Percentiles rank a stretch among this genome's conserved stretches.
These are phyloP conservation scores for Malus hybrid DNA, from an alignment of 331 rosid species.

Conservation along the genomic window DNA sequence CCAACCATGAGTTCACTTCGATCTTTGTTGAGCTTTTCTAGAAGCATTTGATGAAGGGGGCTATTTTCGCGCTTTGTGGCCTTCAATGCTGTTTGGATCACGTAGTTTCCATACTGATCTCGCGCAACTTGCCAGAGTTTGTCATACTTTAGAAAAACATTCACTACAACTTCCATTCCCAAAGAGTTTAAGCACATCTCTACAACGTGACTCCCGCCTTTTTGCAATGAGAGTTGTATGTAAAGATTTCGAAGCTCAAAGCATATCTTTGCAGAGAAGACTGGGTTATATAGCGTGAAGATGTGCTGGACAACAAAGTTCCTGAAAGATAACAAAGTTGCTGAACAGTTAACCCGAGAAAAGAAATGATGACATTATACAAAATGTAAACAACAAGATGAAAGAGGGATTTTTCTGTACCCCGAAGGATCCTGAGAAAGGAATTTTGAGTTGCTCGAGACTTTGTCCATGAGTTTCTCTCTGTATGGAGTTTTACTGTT, in stretches of 20 bases:
- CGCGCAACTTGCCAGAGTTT: slow-evolving; percentile 5
- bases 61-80: slow-evolving; percentile 2
- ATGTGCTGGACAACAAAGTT: slow-evolving; percentile 22
- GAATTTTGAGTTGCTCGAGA: slow-evolving; percentile 1
- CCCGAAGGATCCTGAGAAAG: slow-evolving; percentile 24
- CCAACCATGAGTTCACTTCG: not conserved
- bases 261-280: not conserved
- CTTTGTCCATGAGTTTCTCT: not conserved
- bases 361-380: not conserved
- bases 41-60: not conserved
- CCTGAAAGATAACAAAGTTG: not conserved
- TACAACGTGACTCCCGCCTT: slow-evolving; percentile 22
- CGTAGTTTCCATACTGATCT: slow-evolving; percentile 21
- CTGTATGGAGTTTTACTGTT: slow-evolving; percentile 1
- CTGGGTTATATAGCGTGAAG: slow-evolving; percentile 4
- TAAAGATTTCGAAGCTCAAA: not conserved
- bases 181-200: slow-evolving; percentile 20
- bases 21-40: not conserved
- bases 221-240: slow-evolving; percentile 1
- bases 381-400: not conserved
- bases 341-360: not conserved
- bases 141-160: not conserved
- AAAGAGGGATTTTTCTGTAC: not conserved
- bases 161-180: not conserved
- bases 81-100: not conserved